Evolutionary conservation across 192 early-diverging fungal genomes (phyloP).

Genomic region (Backusella circina): DNA sequence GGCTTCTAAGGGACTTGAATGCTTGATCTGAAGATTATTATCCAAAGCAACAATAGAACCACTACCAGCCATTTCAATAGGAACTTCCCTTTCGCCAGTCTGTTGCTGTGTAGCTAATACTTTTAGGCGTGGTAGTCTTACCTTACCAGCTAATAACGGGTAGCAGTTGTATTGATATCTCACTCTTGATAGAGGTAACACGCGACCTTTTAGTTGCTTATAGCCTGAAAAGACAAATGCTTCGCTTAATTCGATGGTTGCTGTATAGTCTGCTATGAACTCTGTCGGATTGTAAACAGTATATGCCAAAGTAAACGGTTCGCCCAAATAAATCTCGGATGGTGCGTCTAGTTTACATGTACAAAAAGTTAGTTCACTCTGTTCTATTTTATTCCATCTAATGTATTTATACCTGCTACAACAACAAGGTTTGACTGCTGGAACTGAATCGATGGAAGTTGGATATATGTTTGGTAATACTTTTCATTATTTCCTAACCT

Average conservation of each 20-base stretch:
- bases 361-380: not conserved
- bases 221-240: constrained; percentile 74
- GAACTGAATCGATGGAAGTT: constrained; percentile 29
- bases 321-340: constrained; percentile 42
- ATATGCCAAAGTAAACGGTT: constrained; percentile 60
- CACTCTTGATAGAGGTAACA: constrained; percentile 54
- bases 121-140: constrained; percentile 52
- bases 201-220: constrained; percentile 52
- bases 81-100: constrained; percentile 17
- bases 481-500: constrained; percentile 4
- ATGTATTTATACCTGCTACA: constrained; percentile 30
- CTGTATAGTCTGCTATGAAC: constrained; percentile 47
- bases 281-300: constrained; percentile 58
- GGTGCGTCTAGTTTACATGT: constrained; percentile 50
- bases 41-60: constrained; percentile 7
- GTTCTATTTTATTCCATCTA: not conserved
- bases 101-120: constrained; percentile 24
- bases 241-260: constrained; percentile 62
- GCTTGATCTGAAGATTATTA: constrained; percentile 10
- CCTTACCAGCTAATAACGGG: constrained; percentile 55
- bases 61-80: constrained; percentile 7
- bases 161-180: constrained; percentile 57
- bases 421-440: constrained; percentile 32
- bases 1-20: not conserved
- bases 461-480: constrained; percentile 28